These are phyloP conservation scores for Gossypium ekmanianum DNA, from an alignment of 345 rosid species.

Conservation along the genomic window DNA sequence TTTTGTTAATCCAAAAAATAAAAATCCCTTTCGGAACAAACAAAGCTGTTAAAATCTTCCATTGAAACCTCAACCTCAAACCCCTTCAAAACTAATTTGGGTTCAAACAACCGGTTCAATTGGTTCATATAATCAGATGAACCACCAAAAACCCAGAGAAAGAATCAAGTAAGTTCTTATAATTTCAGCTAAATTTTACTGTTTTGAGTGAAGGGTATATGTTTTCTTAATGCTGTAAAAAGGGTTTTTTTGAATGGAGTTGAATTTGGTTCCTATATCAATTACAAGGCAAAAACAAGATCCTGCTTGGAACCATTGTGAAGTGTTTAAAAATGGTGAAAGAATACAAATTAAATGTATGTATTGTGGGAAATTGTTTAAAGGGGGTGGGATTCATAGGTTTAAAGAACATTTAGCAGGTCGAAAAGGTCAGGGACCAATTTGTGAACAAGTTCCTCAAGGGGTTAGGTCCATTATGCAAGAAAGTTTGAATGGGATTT, in stretches of 20 bases:
- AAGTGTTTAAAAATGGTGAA: conserved; percentile 65
- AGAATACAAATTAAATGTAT: conserved; percentile 69
- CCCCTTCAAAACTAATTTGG: background rate
- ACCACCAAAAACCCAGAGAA: background rate
- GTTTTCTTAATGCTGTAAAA: background rate
- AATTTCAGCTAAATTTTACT: background rate
- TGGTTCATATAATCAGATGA: background rate
- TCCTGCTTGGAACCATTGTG: conserved; percentile 91
- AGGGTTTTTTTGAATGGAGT: conserved; percentile 30
- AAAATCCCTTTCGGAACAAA: background rate
- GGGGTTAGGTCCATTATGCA: conserved; percentile 58
- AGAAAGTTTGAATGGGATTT: conserved; percentile 60
- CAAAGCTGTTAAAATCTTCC: background rate
- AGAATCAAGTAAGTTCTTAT: background rate
- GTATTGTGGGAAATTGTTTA: conserved; percentile 74
- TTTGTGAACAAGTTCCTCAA: conserved; percentile 59
- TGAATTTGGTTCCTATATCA: conserved; percentile 53
- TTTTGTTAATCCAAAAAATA: too few species aligned
- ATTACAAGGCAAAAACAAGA: conserved; percentile 72
- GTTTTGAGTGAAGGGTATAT: background rate
- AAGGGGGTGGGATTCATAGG: conserved; percentile 95
- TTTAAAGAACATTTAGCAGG: conserved; percentile 91
- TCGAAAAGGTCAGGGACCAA: conserved; percentile 74
- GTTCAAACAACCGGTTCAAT: conserved; percentile 2
- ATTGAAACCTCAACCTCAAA: background rate